Conservation (phyloP, 2,329 filamentous ascomycete genomes). For the Cytospora leucostoma region DNA sequence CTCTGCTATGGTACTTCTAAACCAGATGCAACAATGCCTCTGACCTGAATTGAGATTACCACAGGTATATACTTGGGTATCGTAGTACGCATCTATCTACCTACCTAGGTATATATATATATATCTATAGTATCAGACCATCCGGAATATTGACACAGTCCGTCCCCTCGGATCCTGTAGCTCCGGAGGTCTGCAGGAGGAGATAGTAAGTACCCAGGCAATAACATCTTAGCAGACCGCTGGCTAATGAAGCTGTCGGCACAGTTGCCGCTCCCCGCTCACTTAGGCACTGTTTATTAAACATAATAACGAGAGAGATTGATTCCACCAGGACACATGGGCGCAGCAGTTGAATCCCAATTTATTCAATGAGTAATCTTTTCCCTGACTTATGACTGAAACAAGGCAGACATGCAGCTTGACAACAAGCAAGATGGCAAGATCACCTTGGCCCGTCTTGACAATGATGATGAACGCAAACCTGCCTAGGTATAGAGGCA, state of each 20-base stretch:
- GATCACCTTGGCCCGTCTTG: too few species aligned
- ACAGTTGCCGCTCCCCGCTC: background rate
- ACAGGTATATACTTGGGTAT: too few species aligned
- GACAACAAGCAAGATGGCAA: too few species aligned
- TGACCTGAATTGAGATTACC: too few species aligned
- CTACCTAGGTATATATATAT: background rate
- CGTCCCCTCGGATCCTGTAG: background rate
- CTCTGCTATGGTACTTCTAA: too few species aligned
- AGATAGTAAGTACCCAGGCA: background rate
- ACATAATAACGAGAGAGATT: background rate
- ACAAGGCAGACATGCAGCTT: too few species aligned
- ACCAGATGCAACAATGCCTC: too few species aligned
- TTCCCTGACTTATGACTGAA: background rate
- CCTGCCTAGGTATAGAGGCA: too few species aligned
- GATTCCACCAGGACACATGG: background rate
- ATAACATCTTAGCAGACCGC: background rate
- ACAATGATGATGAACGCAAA: too few species aligned
- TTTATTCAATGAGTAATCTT: background rate
- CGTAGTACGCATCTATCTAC: background rate
- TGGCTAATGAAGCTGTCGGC: constrained; percentile 1
- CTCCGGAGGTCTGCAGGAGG: background rate
- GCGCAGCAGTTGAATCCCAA: background rate
- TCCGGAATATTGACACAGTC: background rate
- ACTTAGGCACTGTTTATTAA: background rate
- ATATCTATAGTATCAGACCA: background rate